These are phyloP conservation scores for Starmerella cellae DNA, from an alignment of 805 yeast genomes.

Conservation along the genomic window DNA sequence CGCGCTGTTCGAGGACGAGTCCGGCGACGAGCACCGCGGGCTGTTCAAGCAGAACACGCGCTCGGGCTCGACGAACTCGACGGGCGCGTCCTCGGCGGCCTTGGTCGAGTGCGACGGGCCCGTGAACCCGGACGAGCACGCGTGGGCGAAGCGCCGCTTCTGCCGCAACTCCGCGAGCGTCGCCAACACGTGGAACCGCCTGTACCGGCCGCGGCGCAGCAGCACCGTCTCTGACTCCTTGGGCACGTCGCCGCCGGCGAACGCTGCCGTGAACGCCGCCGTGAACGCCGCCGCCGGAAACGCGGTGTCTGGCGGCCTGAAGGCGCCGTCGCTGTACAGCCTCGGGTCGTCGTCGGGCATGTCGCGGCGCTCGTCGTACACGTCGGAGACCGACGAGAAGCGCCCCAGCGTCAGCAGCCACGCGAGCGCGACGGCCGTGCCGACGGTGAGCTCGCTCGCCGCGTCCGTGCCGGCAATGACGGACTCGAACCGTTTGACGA, in stretches of 20 bases:
- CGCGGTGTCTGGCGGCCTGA: background rate
- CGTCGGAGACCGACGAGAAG: background rate
- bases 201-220: conserved; percentile 2
- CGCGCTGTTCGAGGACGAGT: background rate
- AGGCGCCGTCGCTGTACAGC: conserved; percentile 1
- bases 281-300: background rate
- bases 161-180: conserved; percentile 15
- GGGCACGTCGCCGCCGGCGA: background rate
- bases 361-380: conserved; percentile 1
- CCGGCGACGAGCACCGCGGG: background rate
- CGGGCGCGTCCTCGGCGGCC: background rate
- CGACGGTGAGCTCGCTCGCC: background rate
- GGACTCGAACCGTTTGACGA: background rate
- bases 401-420: background rate
- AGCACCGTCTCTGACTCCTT: background rate
- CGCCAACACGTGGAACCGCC: conserved; percentile 12
- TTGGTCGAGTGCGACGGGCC: background rate
- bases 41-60: background rate
- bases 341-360: background rate
- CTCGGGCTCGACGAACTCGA: background rate
- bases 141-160: conserved; percentile 5
- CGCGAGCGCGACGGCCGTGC: background rate
- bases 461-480: background rate
- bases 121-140: background rate
- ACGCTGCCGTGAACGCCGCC: too few relatives aligned